These are phyloP conservation scores for Xerocomus brunneocitrinus DNA, from an alignment of 768 basidiomycete species.

Conservation along the genomic window DNA sequence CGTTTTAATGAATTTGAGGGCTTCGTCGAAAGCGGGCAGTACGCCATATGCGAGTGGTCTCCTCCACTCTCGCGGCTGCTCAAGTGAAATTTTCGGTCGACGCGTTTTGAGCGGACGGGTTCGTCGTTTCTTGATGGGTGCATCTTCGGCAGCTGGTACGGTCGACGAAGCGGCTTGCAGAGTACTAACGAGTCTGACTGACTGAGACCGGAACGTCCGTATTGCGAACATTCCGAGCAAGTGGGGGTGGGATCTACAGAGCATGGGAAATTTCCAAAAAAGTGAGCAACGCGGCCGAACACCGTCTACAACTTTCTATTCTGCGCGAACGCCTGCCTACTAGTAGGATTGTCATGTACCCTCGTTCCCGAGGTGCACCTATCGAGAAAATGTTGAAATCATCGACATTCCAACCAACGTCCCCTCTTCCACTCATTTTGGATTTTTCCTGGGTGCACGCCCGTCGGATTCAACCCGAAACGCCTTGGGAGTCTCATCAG, in stretches of 20 bases:
- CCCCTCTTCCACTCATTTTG: no score
- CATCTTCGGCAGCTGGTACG: constrained; percentile 1
- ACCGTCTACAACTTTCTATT: no score
- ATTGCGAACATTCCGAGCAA: constrained; percentile 15
- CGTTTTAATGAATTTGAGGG: constrained; percentile 60
- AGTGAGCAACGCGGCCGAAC: no score
- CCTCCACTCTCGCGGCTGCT: constrained; percentile 58
- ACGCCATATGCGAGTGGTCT: constrained; percentile 56
- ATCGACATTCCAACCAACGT: no score
- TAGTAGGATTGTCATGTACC: no score
- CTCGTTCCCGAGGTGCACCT: no score
- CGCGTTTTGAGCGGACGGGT: constrained; percentile 25
- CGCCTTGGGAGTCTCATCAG: no score
- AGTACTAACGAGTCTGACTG: constrained; percentile 5
- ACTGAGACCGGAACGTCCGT: constrained; percentile 8
- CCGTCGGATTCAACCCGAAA: no score
- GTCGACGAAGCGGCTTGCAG: constrained; percentile 9
- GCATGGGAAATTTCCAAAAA: no score
- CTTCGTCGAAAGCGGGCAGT: constrained; percentile 81
- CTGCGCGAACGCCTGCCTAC: no score
- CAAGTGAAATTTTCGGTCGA: constrained; percentile 50
- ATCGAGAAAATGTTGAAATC: no score
- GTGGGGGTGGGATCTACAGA: background rate
- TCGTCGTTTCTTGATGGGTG: constrained; percentile 3
- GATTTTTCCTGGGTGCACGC: no score